phyloP scores from a whole-genome alignment of 2,329 filamentous ascomycete genomes.

The Podosphaera xanthii region DNA sequence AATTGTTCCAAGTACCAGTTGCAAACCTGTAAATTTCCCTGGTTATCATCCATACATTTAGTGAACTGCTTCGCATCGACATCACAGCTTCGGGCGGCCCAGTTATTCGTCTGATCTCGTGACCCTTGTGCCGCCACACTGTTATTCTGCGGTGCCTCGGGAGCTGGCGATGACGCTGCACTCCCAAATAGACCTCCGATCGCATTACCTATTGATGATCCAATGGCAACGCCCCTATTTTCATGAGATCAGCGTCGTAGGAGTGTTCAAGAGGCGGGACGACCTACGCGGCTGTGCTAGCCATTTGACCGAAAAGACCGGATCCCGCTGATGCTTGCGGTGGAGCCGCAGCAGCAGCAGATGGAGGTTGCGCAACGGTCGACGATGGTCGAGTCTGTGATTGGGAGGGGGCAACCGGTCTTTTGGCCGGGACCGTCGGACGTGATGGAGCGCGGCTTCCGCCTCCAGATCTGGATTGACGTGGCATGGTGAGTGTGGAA shows the following conservation, averaged over 20 bases:
- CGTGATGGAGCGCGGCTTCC: slow-evolving; percentile 36
- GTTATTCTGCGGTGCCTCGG: slow-evolving; percentile 23
- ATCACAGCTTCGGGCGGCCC: slow-evolving; percentile 46
- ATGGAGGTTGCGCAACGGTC: slow-evolving; percentile 32
- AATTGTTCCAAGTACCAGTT: slow-evolving; percentile 97
- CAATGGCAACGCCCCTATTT: slow-evolving; percentile 76
- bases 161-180: slow-evolving; percentile 34
- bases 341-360: slow-evolving; percentile 21
- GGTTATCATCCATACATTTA: slow-evolving; percentile 88
- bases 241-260: neutral
- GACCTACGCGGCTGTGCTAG: slow-evolving; percentile 86
- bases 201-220: slow-evolving; percentile 85
- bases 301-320: slow-evolving; percentile 90
- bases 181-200: slow-evolving; percentile 75
- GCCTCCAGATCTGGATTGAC: slow-evolving; percentile 44
- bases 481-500: slow-evolving; percentile 34
- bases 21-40: slow-evolving; percentile 86
- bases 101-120: slow-evolving; percentile 25
- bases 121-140: slow-evolving; percentile 28
- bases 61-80: slow-evolving; percentile 69
- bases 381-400: slow-evolving; percentile 49
- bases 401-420: slow-evolving; percentile 32
- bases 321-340: slow-evolving; percentile 34
- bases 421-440: slow-evolving; percentile 37
- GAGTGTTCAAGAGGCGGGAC: neutral